Conservation (phyloP, 495 filamentous ascomycete genomes). For the Penicillium pulvis region DNA sequence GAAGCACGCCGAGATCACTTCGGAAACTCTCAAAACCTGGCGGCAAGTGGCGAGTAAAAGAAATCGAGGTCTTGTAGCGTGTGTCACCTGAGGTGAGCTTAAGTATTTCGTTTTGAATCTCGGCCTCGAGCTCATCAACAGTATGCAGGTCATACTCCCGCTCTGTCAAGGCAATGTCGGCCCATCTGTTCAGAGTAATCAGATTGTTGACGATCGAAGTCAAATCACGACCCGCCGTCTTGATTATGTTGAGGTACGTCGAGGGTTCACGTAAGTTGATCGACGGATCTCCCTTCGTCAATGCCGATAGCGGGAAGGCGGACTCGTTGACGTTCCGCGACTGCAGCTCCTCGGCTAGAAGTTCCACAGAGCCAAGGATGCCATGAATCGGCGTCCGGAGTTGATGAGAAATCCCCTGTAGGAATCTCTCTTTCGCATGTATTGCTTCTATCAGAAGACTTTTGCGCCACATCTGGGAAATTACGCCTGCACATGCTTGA, state of each 20-base stretch:
- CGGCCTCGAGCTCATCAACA: slow-evolving; percentile 16
- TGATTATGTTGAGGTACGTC: slow-evolving; percentile 18
- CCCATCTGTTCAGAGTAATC: slow-evolving; percentile 20
- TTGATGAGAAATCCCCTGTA: slow-evolving; percentile 23
- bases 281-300: neutral
- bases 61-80: slow-evolving; percentile 15
- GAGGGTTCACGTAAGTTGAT: neutral
- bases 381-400: slow-evolving; percentile 21
- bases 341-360: slow-evolving; percentile 16
- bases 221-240: slow-evolving; percentile 19
- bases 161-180: slow-evolving; percentile 19
- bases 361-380: slow-evolving; percentile 21
- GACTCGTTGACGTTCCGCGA: neutral
- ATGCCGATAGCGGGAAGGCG: neutral
- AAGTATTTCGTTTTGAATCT: slow-evolving; percentile 5
- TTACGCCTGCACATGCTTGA: slow-evolving; percentile 12
- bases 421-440: slow-evolving; percentile 25
- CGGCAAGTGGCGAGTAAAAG: slow-evolving; percentile 11
- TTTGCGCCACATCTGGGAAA: slow-evolving; percentile 21
- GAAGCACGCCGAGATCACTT: slow-evolving; percentile 15
- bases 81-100: slow-evolving; percentile 10
- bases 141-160: slow-evolving; percentile 14
- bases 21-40: slow-evolving; percentile 1
- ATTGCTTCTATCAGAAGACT: slow-evolving; percentile 14
- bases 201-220: slow-evolving; percentile 18